Evolutionary conservation across 2,329 filamentous ascomycete genomes (phyloP).

Genomic region (Plenodomus tracheiphilus): DNA sequence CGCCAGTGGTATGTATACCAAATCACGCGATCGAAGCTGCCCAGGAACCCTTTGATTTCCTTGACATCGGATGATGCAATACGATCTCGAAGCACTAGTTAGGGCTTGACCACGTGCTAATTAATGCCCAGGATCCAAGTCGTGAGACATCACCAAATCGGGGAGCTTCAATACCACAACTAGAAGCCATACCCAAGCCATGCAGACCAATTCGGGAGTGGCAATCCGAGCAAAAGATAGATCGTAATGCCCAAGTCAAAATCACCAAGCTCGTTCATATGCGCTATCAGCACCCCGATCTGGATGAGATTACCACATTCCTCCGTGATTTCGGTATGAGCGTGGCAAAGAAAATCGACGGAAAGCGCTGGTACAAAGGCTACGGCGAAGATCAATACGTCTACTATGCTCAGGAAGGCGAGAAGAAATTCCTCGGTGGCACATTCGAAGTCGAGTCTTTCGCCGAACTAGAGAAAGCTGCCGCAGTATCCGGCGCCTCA

Average conservation of each 20-base stretch:
- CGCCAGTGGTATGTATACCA: conserved; percentile 34
- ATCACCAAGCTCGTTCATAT: conserved; percentile 55
- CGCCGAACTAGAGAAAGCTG: conserved; percentile 56
- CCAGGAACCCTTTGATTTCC: not conserved
- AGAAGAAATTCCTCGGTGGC: conserved; percentile 59
- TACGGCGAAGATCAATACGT: conserved; percentile 65
- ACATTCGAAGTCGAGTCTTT: conserved; percentile 62
- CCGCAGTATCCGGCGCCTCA: conserved; percentile 53
- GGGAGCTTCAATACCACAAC: conserved; percentile 46
- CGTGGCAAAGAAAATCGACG: conserved; percentile 34
- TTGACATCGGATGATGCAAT: not conserved
- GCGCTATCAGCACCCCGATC: conserved; percentile 58
- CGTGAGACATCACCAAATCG: conserved; percentile 46
- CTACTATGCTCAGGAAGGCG: conserved; percentile 57
- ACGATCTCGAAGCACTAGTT: not conserved
- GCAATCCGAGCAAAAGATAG: conserved; percentile 47
- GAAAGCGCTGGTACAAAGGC: conserved; percentile 60
- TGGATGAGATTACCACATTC: conserved; percentile 53
- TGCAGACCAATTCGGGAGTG: conserved; percentile 44
- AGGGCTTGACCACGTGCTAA: not conserved
- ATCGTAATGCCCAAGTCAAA: conserved; percentile 50
- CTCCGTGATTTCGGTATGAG: conserved; percentile 44
- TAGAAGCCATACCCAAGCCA: conserved; percentile 41
- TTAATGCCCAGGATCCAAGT: conserved; percentile 24
- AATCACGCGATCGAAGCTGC: conserved; percentile 9